These are phyloP conservation scores for Gastrolobium bilobum DNA, from an alignment of 306 rosid species.

Conservation along the genomic window DNA sequence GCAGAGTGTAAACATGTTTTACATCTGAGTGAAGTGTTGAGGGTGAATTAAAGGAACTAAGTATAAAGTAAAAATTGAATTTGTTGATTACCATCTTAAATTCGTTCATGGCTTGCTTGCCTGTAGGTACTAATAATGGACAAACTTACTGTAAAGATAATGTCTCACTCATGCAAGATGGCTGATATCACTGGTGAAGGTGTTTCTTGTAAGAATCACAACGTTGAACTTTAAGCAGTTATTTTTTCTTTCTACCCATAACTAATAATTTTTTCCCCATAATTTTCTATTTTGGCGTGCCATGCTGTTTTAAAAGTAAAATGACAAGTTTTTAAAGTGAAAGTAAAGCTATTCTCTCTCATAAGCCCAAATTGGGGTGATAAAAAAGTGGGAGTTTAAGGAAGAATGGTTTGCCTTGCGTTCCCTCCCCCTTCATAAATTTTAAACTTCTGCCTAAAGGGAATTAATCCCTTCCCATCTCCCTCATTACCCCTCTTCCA, in stretches of 20 bases:
- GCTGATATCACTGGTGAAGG: slow-evolving; percentile 97
- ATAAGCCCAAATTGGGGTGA: too few relatives aligned
- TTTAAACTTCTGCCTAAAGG: background rate
- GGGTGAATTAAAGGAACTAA: slow-evolving; percentile 37
- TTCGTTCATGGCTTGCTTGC: slow-evolving; percentile 47
- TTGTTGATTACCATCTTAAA: slow-evolving; percentile 33
- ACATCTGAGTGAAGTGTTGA: slow-evolving; percentile 38
- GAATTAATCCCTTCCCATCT: background rate
- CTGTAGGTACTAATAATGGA: slow-evolving; percentile 97
- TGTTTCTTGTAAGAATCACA: slow-evolving; percentile 85
- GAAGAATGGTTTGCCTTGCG: too few relatives aligned
- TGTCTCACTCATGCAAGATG: slow-evolving; percentile 98
- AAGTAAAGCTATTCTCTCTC: background rate
- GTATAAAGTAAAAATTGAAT: slow-evolving; percentile 23
- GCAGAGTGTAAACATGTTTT: slow-evolving; percentile 34
- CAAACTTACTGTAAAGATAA: slow-evolving; percentile 90
- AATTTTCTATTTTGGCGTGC: slow-evolving; percentile 28
- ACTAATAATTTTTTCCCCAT: background rate
- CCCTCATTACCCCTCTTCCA: background rate
- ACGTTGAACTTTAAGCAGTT: background rate
- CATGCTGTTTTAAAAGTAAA: slow-evolving; percentile 18
- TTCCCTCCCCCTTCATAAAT: background rate
- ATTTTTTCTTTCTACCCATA: background rate
- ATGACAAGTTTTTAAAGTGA: background rate
- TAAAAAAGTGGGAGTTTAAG: too few relatives aligned